Evolutionary conservation across 306 rosid genomes (phyloP), one percentile per base, ranked within the genome.

Genomic region (Chamaecrista fasciculata): DNA sequence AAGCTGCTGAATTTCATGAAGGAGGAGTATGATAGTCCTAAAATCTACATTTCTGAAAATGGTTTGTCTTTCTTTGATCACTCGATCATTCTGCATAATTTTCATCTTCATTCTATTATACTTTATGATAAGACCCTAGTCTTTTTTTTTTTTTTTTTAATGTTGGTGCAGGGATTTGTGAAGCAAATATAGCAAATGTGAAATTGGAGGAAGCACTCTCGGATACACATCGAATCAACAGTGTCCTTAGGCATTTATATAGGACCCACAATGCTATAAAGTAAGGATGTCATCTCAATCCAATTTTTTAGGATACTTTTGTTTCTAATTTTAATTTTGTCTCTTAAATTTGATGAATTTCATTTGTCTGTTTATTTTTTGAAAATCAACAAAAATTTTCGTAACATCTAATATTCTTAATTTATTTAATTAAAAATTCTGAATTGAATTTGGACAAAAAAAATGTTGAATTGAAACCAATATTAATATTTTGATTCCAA

Each of bases 201-300:
- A 24, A 12, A 57, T 18, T 77, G 34, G 33, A 25, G 14, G 61
- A 48, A 60, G 28, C 74, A 23, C 19, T 73, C 2, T 23, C 23
- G 39, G 79, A 78, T 53, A 18, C 67, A 14, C 76, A 73, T 44
- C 9, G 79, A 39, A 72, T 78, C 23, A 2, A 11, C 46, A 40
- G 5, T 34, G 53, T 53, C 36, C 67, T 56, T 9, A 34, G 15
- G 8, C 79, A 78, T 62, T 37, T 78, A 37, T 44, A 59, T 16
- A 4, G 1, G 31, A 43, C 67, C 60, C 52, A 40, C 4, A 51
- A n/a, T 12, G 82, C 82, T 16, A 67, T 51, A 1, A 0, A 29
- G 82, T 71, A 58, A 78, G 77, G n/a, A 42, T 29, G 9, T 46
- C 20, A 16, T 44, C 20, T 44, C 20, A 15, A 2, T 44, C 49